These are phyloP conservation scores for Apiotrichum gracile DNA, from an alignment of 1,284 basidiomycete genomes.

Conservation along the genomic window DNA sequence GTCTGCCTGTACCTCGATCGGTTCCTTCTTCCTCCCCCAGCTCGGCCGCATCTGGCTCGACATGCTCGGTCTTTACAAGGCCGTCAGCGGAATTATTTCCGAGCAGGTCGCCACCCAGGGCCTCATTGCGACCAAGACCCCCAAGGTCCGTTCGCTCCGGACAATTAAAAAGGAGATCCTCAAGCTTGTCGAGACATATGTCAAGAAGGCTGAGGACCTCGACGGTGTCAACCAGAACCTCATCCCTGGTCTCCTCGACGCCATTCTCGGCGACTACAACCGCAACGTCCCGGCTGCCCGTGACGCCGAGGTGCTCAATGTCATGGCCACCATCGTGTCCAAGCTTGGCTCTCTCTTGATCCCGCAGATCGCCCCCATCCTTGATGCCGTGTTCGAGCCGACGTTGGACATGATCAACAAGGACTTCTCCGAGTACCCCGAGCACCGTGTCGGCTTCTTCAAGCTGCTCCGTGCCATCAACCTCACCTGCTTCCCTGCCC, in stretches of 20 bases:
- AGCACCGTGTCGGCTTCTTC: constrained; percentile 97
- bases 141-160: constrained; percentile 86
- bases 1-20: constrained; percentile 94
- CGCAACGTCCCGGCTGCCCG: constrained; percentile 88
- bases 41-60: constrained; percentile 95
- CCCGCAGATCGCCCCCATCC: constrained; percentile 90
- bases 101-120: constrained; percentile 84
- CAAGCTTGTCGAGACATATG: constrained; percentile 95
- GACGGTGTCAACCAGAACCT: constrained; percentile 86
- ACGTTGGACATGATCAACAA: constrained; percentile 99
- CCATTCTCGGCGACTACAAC: constrained; percentile 94
- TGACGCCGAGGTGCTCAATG: constrained; percentile 95
- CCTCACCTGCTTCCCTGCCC: constrained; percentile 88
- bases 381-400: constrained; percentile 96
- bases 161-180: constrained; percentile 99
- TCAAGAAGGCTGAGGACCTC: constrained; percentile 92
- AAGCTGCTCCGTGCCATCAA: constrained; percentile 92
- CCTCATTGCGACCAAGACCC: constrained; percentile 90
- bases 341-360: constrained; percentile 80
- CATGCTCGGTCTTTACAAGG: constrained; percentile 97
- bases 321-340: constrained; percentile 93
- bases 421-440: constrained; percentile 96
- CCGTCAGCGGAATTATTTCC: constrained; percentile 95
- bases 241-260: constrained; percentile 92
- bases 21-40: constrained; percentile 94